Evolutionary conservation across 148 eudicot genomes (phyloP), one percentile per base, ranked within the genome.

Genomic region (Oxyria digyna): DNA sequence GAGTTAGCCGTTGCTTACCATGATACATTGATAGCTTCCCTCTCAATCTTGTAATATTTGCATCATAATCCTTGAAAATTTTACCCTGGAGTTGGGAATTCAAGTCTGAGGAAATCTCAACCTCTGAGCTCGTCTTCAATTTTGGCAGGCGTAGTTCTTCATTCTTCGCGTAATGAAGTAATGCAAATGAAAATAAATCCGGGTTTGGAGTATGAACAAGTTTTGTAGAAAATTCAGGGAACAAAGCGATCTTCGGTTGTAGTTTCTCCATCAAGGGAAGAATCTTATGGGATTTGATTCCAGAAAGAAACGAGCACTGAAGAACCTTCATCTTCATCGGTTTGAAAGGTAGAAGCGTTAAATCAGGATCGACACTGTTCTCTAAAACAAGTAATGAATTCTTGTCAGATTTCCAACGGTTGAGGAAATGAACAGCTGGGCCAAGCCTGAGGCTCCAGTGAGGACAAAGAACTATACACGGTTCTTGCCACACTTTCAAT

Each of bases 381-480:
- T 93, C 98, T 76, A 93, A 45, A 26, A 93, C 78, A 68, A 89
- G 96, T 74, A 93, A 75, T 33, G 98, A 93, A 70, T 86, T 88
- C 59, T 68, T 82, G 78, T 93, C 85, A 38, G 69, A 73, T 71
- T 75, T 75, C 98, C 98, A 93, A 14, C 90, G 89, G n/a, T 78
- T 83, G 78, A 93, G 96, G 41, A 93, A 81, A 80, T 89, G 98
- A 74, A 86, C 85, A 78, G 73, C 88, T 73, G 98, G 87, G 62
- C 98, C 98, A 71, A 85, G 82, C 52, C 98, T 84, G 67, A 93
- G 79, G 77, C 89, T 93, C 96, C 96, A 90, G 78, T 93, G 96
- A 50, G 96, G 84, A 77, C 92, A 84, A 62, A 93, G 81, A 40
- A 90, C 92, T 67, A 93, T 83, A 81, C 98, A 93, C 9, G 98